Evolutionary conservation across 176 grass and related monocot genomes (phyloP), one percentile per base, ranked within the genome.

Genomic region (Aegilops sharonensis): DNA sequence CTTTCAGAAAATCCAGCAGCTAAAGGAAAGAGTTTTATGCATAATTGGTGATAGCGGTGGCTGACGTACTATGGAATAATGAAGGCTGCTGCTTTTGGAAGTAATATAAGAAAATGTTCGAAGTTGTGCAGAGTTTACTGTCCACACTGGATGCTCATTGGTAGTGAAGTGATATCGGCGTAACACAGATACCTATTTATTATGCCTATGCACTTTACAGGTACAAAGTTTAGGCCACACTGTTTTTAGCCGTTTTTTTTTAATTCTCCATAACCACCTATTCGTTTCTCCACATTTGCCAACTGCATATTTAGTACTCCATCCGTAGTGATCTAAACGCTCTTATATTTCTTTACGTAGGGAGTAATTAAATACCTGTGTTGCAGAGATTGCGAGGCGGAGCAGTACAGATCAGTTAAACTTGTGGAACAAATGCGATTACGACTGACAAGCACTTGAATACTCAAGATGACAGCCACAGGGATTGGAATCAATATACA

Each of bases 1-100:
- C 50, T 79, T 78, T 82, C 88, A 98, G 95, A 88, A 85, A 62
- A 89, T 94, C 80, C 81, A 95, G 84, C 89, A 85, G 81, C 84
- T 95, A 47, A 95, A 85, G 75, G 86, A 94, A 77, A 88, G 81
- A 27, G 79, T 94, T 67, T 86, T 85, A 67, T 66, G 79, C 65
- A 92, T 94, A 78, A 72, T 98, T 88, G 87, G 92, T 43, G 88
- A 91, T 59, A 31, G 78, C 78, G 89, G 75, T 87, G 86, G 40
- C 54, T 89, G 70, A 93, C 48, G 43, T 83, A 78, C 83, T 31
- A 11, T 60, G 74, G 50, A 31, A 48, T 17, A 50, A 75, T 18
- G 18, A 69, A 69, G 11, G 11, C 35, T 42, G 57, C 31, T n/a
- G 5, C 45, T 70, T 69, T 67, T 52, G n/a, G 30, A 87, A 79